Conservation (phyloP, 129 eudicot species). For the Arctium minus region DNA sequence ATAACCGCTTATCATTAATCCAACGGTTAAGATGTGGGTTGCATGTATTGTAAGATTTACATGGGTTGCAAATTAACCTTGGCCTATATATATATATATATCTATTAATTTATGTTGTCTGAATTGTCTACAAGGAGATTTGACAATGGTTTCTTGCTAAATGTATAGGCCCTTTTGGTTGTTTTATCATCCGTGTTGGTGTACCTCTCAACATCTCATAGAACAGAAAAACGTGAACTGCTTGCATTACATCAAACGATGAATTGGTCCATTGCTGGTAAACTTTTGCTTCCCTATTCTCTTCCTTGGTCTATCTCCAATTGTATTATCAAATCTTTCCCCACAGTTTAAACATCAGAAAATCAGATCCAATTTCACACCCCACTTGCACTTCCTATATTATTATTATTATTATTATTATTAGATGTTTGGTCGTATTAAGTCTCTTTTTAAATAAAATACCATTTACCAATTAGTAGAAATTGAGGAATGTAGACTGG, state of each 20-base stretch:
- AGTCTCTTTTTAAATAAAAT: no score
- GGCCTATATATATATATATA: background rate
- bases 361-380: background rate
- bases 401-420: no score
- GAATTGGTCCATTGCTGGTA: slow-evolving; percentile 95
- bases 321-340: background rate
- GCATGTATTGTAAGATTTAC: no score
- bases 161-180: slow-evolving; percentile 63
- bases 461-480: no score
- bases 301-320: background rate
- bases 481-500: no score
- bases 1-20: no score
- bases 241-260: slow-evolving; percentile 78
- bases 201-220: slow-evolving; percentile 73
- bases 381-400: background rate
- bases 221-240: slow-evolving; percentile 88
- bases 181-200: slow-evolving; percentile 80
- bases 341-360: background rate
- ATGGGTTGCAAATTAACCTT: no score
- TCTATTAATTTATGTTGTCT: background rate
- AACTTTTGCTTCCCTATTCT: background rate
- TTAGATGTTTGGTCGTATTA: background rate
- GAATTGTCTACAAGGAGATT: slow-evolving; percentile 4
- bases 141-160: slow-evolving; percentile 2
- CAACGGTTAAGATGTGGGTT: no score